These are phyloP conservation scores for Acacia melanoxylon DNA, from an alignment of 306 rosid genomes.

Conservation along the genomic window DNA sequence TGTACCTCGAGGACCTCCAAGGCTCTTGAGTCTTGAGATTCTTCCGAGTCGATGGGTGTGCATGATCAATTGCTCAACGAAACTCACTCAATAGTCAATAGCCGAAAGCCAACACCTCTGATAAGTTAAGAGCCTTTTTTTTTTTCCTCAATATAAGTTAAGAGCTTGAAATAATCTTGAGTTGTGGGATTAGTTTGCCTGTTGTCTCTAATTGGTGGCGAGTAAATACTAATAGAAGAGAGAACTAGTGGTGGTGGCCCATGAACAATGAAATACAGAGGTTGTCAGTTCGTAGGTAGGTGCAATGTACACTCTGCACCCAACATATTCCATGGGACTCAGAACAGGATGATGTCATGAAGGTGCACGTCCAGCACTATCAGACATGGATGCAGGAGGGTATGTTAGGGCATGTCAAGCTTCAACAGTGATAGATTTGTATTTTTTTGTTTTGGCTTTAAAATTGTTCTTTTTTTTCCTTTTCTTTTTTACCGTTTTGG, in stretches of 20 bases:
- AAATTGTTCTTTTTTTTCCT: not conserved
- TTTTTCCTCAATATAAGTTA: too few relatives aligned
- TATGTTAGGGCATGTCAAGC: slow-evolving; percentile 37
- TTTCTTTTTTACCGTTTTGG: slow-evolving; percentile 37
- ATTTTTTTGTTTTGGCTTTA: slow-evolving; percentile 32
- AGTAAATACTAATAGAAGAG: not conserved
- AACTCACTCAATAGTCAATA: too few relatives aligned
- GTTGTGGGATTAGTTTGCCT: not conserved
- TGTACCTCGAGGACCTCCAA: not conserved
- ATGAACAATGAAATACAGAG: slow-evolving; percentile 26
- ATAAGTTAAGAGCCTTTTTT: not conserved
- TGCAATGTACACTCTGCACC: slow-evolving; percentile 61
- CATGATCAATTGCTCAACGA: not conserved
- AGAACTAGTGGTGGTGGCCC: slow-evolving; percentile 24
- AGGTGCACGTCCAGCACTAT: slow-evolving; percentile 32
- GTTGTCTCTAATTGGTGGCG: not conserved
- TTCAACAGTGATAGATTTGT: slow-evolving; percentile 44
- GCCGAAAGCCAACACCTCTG: not conserved
- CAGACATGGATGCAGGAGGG: slow-evolving; percentile 40
- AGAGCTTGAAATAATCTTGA: not conserved
- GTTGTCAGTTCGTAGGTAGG: slow-evolving; percentile 67
- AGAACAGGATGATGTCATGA: slow-evolving; percentile 37
- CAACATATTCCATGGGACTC: slow-evolving; percentile 61
- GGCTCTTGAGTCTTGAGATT: not conserved
- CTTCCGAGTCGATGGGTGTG: not conserved